Evolutionary conservation across 2,329 filamentous ascomycete species (phyloP).

Genomic region (Penicillium sp.): DNA sequence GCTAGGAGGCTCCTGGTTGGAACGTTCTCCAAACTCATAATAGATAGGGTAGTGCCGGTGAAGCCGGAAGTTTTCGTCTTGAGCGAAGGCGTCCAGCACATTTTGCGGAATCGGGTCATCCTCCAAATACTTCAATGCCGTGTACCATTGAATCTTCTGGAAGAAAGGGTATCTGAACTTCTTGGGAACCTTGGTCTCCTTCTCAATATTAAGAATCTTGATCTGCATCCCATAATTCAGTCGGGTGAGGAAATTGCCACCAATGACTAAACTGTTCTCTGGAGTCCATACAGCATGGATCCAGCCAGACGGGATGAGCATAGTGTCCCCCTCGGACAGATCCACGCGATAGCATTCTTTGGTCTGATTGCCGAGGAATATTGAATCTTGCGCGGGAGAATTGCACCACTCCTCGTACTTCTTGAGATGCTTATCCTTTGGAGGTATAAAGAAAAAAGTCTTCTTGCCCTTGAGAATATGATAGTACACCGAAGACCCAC

Average conservation of each 20-base stretch:
- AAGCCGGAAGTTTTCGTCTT: slow-evolving; percentile 55
- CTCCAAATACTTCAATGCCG: slow-evolving; percentile 63
- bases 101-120: slow-evolving; percentile 62
- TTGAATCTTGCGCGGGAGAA: slow-evolving; percentile 64
- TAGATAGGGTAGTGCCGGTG: slow-evolving; percentile 57
- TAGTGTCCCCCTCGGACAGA: slow-evolving; percentile 65
- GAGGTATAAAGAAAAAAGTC: slow-evolving; percentile 71
- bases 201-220: slow-evolving; percentile 65
- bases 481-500: slow-evolving; percentile 69
- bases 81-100: slow-evolving; percentile 56
- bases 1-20: slow-evolving; percentile 52
- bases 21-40: slow-evolving; percentile 58
- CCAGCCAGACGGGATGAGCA: slow-evolving; percentile 71
- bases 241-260: slow-evolving; percentile 68
- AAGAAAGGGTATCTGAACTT: slow-evolving; percentile 70
- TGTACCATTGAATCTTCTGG: slow-evolving; percentile 69
- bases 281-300: slow-evolving; percentile 73
- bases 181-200: slow-evolving; percentile 63
- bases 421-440: slow-evolving; percentile 66
- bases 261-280: slow-evolving; percentile 67
- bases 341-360: slow-evolving; percentile 69
- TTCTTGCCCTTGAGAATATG: slow-evolving; percentile 69
- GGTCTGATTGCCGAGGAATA: slow-evolving; percentile 63
- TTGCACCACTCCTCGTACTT: slow-evolving; percentile 72
- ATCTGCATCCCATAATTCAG: slow-evolving; percentile 68